These are phyloP conservation scores for Berberis vulgaris DNA, from an alignment of 164 flowering plant species.

Conservation along the genomic window DNA sequence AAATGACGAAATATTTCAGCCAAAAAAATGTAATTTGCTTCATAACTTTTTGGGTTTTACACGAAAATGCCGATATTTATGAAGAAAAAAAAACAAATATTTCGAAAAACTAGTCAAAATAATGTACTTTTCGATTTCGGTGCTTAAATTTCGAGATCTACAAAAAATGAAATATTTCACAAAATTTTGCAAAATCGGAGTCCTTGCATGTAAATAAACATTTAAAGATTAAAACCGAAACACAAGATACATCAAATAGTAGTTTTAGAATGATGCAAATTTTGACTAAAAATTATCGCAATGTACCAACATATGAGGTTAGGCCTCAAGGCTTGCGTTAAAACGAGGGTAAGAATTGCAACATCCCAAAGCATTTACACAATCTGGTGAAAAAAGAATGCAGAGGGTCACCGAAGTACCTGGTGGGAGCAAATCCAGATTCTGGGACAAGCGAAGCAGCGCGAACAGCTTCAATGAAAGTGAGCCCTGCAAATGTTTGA, in stretches of 20 bases:
- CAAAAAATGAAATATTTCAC: no score
- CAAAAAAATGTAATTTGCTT: no score
- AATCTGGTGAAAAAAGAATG: background rate
- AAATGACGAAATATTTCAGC: no score
- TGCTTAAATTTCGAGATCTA: no score
- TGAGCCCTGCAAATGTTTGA: constrained; percentile 28
- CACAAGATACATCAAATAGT: no score
- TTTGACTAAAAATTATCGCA: background rate
- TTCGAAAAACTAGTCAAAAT: no score
- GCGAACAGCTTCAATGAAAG: constrained; percentile 80
- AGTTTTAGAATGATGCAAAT: background rate
- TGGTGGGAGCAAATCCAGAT: constrained; percentile 44
- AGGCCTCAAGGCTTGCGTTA: background rate
- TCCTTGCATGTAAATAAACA: background rate
- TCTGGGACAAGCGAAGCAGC: constrained; percentile 41
- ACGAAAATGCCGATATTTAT: no score
- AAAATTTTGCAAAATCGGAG: no score
- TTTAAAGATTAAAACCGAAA: background rate
- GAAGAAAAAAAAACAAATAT: no score
- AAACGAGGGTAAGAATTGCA: background rate
- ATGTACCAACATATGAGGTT: no score
- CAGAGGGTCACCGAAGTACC: constrained; percentile 21
- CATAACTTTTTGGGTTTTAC: no score
- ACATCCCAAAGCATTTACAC: background rate
- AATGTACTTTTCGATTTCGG: no score